A percentile compares a stretch with the other conserved stretches of the same genome.
These are phyloP conservation scores for Ogataea siamensis DNA, from an alignment of 805 yeast genomes.

Conservation along the genomic window DNA sequence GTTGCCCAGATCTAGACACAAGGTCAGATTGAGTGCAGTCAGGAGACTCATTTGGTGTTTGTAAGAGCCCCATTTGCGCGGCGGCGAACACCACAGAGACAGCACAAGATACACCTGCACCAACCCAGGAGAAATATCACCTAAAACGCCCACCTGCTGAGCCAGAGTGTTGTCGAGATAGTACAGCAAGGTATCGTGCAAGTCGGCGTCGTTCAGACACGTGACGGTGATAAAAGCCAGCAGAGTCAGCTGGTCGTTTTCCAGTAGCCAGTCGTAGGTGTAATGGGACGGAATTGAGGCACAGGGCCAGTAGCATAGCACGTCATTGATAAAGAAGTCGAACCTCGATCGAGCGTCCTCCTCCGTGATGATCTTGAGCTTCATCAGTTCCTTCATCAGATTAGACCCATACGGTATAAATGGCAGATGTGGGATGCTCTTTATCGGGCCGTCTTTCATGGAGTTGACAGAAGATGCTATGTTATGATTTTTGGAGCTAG, in stretches of 20 bases:
- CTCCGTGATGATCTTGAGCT: slow-evolving; percentile 33
- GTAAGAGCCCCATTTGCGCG: slow-evolving; percentile 49
- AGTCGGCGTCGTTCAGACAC: slow-evolving; percentile 42
- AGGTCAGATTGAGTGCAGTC: slow-evolving; percentile 42
- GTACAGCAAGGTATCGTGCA: slow-evolving; percentile 42
- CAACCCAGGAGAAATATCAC: slow-evolving; percentile 41
- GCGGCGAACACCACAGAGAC: slow-evolving; percentile 54
- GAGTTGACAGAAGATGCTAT: slow-evolving; percentile 35
- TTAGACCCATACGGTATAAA: slow-evolving; percentile 38
- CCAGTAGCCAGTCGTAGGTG: slow-evolving; percentile 40
- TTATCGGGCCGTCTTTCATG: slow-evolving; percentile 38
- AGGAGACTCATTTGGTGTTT: slow-evolving; percentile 50
- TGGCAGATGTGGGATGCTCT: slow-evolving; percentile 34
- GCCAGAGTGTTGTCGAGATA: slow-evolving; percentile 47
- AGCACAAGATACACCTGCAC: slow-evolving; percentile 44
- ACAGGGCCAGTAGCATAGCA: slow-evolving; percentile 49
- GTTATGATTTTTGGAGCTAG: slow-evolving; percentile 5
- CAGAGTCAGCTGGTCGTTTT: slow-evolving; percentile 43
- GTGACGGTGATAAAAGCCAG: slow-evolving; percentile 46
- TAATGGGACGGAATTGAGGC: slow-evolving; percentile 39
- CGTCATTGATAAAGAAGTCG: slow-evolving; percentile 36
- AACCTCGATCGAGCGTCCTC: slow-evolving; percentile 38
- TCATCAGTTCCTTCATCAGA: slow-evolving; percentile 38
- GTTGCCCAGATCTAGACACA: slow-evolving; percentile 50
- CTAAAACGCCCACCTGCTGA: slow-evolving; percentile 42